Evolutionary conservation across 257 asterid genomes (phyloP).

Genomic region (Thymus mandschuricus): DNA sequence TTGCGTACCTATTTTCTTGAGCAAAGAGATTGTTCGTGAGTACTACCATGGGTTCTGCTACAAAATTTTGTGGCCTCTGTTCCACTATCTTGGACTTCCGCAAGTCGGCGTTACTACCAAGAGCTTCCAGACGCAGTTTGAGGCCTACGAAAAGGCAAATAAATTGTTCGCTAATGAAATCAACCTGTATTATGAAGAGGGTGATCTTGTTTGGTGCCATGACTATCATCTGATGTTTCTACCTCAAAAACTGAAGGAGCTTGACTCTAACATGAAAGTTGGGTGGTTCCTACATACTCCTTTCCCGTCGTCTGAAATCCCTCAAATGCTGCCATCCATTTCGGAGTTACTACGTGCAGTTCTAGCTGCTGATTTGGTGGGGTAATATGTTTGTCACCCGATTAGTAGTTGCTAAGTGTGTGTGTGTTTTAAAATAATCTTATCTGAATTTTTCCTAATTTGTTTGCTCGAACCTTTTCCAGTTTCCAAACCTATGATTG

Average conservation of each 20-base stretch:
- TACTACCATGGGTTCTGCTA: constrained; percentile 94
- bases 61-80: constrained; percentile 88
- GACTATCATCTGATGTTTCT: constrained; percentile 97
- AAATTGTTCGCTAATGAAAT: constrained; percentile 94
- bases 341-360: constrained; percentile 81
- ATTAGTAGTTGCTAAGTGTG: background rate
- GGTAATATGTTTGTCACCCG: constrained; percentile 48
- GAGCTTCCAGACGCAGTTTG: constrained; percentile 91
- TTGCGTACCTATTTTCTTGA: constrained; percentile 91
- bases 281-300: constrained; percentile 99
- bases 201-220: constrained; percentile 96
- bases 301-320: constrained; percentile 95
- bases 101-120: constrained; percentile 91
- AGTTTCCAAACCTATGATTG: constrained; percentile 96
- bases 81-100: constrained; percentile 95
- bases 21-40: constrained; percentile 86
- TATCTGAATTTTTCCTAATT: too few relatives aligned
- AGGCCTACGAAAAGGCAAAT: constrained; percentile 80
- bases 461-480: constrained; percentile 38
- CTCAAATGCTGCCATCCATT: constrained; percentile 88
- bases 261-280: constrained; percentile 77
- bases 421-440: background rate
- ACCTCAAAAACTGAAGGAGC: constrained; percentile 73
- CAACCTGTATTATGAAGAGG: constrained; percentile 71
- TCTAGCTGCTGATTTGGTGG: constrained; percentile 91